These are phyloP conservation scores for Trichoderma sp. DNA, from an alignment of 2,329 filamentous ascomycete genomes.

Conservation along the genomic window DNA sequence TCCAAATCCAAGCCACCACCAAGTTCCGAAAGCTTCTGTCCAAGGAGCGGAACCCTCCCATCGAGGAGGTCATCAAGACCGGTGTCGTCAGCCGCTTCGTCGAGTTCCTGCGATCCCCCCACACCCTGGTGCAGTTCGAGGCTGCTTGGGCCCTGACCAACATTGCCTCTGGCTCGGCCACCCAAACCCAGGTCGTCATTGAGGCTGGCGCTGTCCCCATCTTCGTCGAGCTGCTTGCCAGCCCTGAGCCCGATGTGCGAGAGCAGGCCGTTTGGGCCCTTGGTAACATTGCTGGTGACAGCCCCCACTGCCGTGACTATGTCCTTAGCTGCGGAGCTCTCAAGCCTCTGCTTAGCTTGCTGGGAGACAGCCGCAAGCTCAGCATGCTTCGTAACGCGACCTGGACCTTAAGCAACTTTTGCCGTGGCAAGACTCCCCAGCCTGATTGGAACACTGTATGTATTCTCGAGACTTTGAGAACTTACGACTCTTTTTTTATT, in stretches of 20 bases:
- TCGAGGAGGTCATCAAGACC: conserved; percentile 99
- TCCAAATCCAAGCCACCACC: conserved; percentile 95
- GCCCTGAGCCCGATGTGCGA: conserved; percentile 94
- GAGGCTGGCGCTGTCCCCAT: conserved; percentile 97
- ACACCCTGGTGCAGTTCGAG: conserved; percentile 98
- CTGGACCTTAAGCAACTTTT: conserved; percentile 99
- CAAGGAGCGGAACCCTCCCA: conserved; percentile 98
- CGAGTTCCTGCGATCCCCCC: conserved; percentile 95
- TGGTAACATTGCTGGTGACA: conserved; percentile 98
- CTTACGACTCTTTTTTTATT: neutral
- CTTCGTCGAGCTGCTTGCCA: conserved; percentile 93
- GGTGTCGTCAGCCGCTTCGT: conserved; percentile 97
- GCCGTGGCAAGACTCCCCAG: conserved; percentile 98
- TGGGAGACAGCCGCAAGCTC: conserved; percentile 96
- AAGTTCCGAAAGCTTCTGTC: conserved; percentile 98
- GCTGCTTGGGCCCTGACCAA: conserved; percentile 99
- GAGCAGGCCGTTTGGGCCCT: conserved; percentile 99
- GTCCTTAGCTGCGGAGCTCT: conserved; percentile 89
- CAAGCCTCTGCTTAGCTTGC: conserved; percentile 81
- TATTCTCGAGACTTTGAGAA: conserved; percentile 29
- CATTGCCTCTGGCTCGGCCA: conserved; percentile 95
- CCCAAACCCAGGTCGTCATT: conserved; percentile 98
- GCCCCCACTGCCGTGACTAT: conserved; percentile 95
- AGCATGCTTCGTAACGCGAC: conserved; percentile 99
- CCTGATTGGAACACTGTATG: conserved; percentile 95